phyloP scores from a whole-genome alignment of 2,329 filamentous ascomycete genomes.

The Xenosphaeropsis pyriputrescens region DNA sequence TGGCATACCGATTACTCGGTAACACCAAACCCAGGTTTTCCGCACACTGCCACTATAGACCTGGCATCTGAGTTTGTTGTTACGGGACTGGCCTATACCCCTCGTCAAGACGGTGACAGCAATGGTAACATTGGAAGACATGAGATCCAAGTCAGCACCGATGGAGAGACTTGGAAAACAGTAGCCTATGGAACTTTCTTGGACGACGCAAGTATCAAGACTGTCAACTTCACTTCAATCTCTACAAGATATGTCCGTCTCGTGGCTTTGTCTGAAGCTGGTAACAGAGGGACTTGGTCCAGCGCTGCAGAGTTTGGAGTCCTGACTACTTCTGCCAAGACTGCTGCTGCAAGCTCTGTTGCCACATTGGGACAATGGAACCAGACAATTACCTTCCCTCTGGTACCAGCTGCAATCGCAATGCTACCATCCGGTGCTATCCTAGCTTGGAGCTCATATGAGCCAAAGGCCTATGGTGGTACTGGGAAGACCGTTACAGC shows the following conservation, averaged over 20 bases:
- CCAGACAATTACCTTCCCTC: conserved; percentile 1
- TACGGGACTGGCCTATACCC: conserved; percentile 17
- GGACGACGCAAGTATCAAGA: conserved; percentile 4
- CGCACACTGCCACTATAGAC: conserved; percentile 18
- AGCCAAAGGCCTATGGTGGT: background rate
- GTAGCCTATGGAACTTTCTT: conserved; percentile 14
- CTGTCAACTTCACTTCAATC: conserved; percentile 2
- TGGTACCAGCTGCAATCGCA: conserved; percentile 1
- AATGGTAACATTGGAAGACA: conserved; percentile 22
- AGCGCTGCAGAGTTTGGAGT: conserved; percentile 5
- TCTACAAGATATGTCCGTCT: conserved; percentile 5
- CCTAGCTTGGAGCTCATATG: background rate
- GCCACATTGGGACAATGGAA: conserved; percentile 1
- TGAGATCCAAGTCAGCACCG: conserved; percentile 16
- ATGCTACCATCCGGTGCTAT: background rate
- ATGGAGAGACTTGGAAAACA: conserved; percentile 14
- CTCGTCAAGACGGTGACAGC: conserved; percentile 16
- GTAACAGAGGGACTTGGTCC: conserved; percentile 6
- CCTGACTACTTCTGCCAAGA: background rate
- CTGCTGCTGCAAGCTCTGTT: background rate
- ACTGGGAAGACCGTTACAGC: conserved; percentile 17
- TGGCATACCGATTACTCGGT: conserved; percentile 19
- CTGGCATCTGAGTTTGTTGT: conserved; percentile 16
- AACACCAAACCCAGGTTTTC: conserved; percentile 11
- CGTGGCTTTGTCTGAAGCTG: conserved; percentile 7